Conservation (phyloP, 2,329 filamentous ascomycete species). For the Phaeomoniella chlamydospora region DNA sequence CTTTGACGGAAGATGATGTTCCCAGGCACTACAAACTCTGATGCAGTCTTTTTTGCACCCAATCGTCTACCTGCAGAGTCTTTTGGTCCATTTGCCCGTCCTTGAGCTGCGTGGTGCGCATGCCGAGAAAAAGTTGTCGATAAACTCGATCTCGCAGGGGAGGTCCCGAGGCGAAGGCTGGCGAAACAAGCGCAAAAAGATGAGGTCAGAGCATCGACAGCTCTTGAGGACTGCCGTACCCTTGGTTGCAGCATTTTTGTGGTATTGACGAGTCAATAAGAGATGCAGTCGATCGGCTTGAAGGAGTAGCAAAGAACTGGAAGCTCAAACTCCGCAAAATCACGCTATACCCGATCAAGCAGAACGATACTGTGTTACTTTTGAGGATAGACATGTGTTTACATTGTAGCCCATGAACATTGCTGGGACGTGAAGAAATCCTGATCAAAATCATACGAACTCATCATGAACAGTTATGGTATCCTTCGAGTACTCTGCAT, state of each 20-base stretch:
- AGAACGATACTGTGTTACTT: too few species aligned
- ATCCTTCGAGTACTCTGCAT: too few species aligned
- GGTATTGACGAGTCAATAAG: constrained; percentile 7
- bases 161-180: constrained; percentile 15
- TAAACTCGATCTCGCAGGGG: constrained; percentile 12
- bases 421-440: too few species aligned
- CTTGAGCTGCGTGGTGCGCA: constrained; percentile 51
- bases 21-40: constrained; percentile 84
- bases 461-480: too few species aligned
- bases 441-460: too few species aligned
- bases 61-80: constrained; percentile 71
- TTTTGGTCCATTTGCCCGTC: constrained; percentile 54
- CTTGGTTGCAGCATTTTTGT: constrained; percentile 26
- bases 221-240: constrained; percentile 22
- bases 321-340: background rate
- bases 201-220: constrained; percentile 20
- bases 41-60: constrained; percentile 84
- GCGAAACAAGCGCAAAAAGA: constrained; percentile 14
- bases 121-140: constrained; percentile 32
- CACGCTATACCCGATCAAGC: background rate
- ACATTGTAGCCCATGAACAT: too few species aligned
- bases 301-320: background rate
- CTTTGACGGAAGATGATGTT: constrained; percentile 98
- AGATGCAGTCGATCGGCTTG: constrained; percentile 12
- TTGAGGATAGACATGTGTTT: too few species aligned